Base-by-base conservation (phyloP, 352 stramenopile species). In the Lagenidium giganteum region DNA sequence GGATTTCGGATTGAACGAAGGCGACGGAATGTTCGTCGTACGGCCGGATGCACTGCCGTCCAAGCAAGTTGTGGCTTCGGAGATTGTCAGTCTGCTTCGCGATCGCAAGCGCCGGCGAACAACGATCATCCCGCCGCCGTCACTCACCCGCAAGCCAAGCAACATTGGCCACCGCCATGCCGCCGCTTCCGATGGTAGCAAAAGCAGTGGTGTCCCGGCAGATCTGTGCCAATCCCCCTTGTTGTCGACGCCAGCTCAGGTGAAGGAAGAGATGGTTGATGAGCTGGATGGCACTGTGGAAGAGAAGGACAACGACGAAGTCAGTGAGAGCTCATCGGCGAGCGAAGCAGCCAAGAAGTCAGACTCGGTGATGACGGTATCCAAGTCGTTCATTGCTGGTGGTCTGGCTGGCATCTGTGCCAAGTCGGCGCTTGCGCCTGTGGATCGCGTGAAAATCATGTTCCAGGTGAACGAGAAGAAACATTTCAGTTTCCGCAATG, bases 401-500 rank as follows among this genome's bases (percentile, higher is more conserved):
- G 78, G 80, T 0, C 51, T 79, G 11, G 80, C 83, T 0, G 83
- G 83, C 1, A 88, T 90, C 43, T 62, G 75, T 4, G 81, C 83
- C 39, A 92, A 93, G 47, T 91, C 80, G 16, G 28, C 61, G 11
- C 49, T 95, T 23, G 79, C 83, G 0, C 83, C 83, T 0, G 58
- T 91, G 30, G 83, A 95, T 31, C 77, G 83, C 20, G 61, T 95
- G 13, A 95, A 95, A 47, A 84, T 95, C 20, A 45, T 95, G 29
- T 93, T 95, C 37, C 83, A 95, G 51, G 80, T 93, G 30, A 83
- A 70, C 26, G 78, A 87, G 21, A 70, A 77, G 42, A 67, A 67
- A 5, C 48, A 62, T 25, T 93, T 93, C 34, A 87, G 63, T 30
- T 83, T 93, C 43, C 67, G 75, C 17, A 89, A 91, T 35, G 82